Evolutionary conservation across 2,329 filamentous ascomycete genomes (phyloP), one percentile per base, ranked within the genome.

Genomic region (Ascochyta clinopodiicola): DNA sequence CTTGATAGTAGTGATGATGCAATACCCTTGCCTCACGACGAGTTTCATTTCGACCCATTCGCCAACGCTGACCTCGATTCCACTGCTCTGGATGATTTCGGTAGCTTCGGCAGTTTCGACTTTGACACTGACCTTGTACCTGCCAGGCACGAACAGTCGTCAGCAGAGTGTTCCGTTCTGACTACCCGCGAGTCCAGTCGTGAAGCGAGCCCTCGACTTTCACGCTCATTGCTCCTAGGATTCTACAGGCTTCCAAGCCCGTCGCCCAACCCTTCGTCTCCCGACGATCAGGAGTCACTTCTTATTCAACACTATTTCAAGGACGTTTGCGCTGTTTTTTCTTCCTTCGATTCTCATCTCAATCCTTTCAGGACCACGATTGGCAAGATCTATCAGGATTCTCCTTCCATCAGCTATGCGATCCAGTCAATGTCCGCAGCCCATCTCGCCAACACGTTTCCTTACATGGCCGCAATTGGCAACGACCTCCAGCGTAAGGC

Each of bases 371-470:
- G 85, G 34, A 83, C 81, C 1, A 83, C 84, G 0, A 83, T 87
- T 12, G 81, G 80, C 4, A 80, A 81, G 21, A 76, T 86, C 2
- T 87, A 84, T 80, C 78, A 82, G 36, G 81, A 80, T n/a, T 86
- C 83, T 0, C 75, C 82, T 17, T 83, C 84, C 0, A 83, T 87
- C 45, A 85, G 83, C 63, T 84, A 82, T 42, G 84, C 84, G 2
- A 84, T 87, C 40, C 84, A 87, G 61, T 86, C 85, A 60, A 88
- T 87, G 85, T 83, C 85, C 1, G 84, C 85, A 8, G 85, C 84
- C 3, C 85, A 84, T 19, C 74, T 87, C 0, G 81, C 84, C 0
- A 84, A 86, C 64, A 77, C 84, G 50, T 84, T 84, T 51, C 84
- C 79, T 4, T 78, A 79, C 46, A 85, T 82, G 76, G 80, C 75